Percentiles rank a stretch among this genome's conserved stretches.
Conservation (phyloP, 2,329 filamentous ascomycete genomes). For the Sordariomycetes sp. region DNA sequence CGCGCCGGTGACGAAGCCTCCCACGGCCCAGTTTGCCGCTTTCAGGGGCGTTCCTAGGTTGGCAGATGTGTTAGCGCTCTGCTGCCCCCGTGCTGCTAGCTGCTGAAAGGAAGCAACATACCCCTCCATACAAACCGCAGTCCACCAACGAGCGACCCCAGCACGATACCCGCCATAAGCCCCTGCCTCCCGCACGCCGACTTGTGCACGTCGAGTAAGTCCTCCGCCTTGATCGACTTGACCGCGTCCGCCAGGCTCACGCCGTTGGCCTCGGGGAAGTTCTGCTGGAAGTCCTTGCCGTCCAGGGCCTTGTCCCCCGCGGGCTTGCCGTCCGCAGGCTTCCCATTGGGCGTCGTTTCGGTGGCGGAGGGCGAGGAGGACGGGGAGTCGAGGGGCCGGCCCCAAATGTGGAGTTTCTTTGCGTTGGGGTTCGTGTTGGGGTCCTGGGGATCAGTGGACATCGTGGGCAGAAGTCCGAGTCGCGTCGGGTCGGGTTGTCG, state of each 20-base stretch:
- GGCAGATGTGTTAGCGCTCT: neutral
- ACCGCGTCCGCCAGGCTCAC: slow-evolving; percentile 41
- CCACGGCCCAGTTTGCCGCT: slow-evolving; percentile 76
- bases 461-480: neutral
- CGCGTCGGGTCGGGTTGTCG: neutral
- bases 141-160: slow-evolving; percentile 64
- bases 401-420: slow-evolving; percentile 22
- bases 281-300: slow-evolving; percentile 8
- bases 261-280: slow-evolving; percentile 9
- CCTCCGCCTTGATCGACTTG: slow-evolving; percentile 50
- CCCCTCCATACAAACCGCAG: slow-evolving; percentile 63
- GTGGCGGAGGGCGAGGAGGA: slow-evolving; percentile 1
- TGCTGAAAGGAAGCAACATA: slow-evolving; percentile 24
- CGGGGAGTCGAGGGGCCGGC: slow-evolving; percentile 17
- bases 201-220: slow-evolving; percentile 61
- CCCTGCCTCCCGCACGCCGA: slow-evolving; percentile 76
- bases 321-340: neutral
- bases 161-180: slow-evolving; percentile 69
- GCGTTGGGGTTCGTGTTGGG: slow-evolving; percentile 6
- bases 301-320: neutral
- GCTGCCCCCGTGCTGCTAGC: neutral
- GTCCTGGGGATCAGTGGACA: neutral
- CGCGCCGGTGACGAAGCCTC: slow-evolving; percentile 57
- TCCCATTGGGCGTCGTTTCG: slow-evolving; percentile 2
- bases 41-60: slow-evolving; percentile 37